These are phyloP conservation scores for Corchorus olitorius DNA, from an alignment of 345 rosid genomes.

Conservation along the genomic window DNA sequence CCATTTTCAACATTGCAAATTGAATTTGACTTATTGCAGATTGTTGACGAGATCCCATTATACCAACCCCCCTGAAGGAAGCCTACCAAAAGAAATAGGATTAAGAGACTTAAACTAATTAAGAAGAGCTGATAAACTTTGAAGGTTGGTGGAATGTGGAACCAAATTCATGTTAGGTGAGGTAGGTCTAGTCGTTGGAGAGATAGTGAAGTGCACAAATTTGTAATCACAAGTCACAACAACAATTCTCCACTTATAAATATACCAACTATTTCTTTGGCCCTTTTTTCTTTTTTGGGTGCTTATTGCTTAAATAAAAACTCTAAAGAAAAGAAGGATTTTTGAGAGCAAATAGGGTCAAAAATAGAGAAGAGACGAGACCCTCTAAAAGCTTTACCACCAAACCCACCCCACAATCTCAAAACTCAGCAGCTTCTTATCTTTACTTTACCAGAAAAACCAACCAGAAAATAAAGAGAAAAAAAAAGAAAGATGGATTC, in stretches of 20 bases:
- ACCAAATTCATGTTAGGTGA: background rate
- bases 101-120: background rate
- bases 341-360: background rate
- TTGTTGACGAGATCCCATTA: background rate
- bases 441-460: background rate
- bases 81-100: background rate
- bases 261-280: no score
- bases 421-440: conserved; percentile 8
- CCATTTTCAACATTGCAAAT: background rate
- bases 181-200: background rate
- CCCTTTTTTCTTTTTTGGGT: no score
- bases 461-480: no score
- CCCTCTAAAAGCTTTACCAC: background rate
- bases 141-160: background rate
- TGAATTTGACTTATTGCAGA: background rate
- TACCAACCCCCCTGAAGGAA: background rate
- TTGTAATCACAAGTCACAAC: background rate
- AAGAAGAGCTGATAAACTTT: background rate
- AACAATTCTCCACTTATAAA: background rate
- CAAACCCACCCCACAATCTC: background rate
- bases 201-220: background rate
- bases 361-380: background rate
- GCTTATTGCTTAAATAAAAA: no score
- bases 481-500: conserved; percentile 43
- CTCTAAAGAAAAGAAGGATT: background rate